Evolutionary conservation across 169 alveolate species (phyloP), one percentile per base, ranked within the genome.

Genomic region (Plasmodium malariae): DNA sequence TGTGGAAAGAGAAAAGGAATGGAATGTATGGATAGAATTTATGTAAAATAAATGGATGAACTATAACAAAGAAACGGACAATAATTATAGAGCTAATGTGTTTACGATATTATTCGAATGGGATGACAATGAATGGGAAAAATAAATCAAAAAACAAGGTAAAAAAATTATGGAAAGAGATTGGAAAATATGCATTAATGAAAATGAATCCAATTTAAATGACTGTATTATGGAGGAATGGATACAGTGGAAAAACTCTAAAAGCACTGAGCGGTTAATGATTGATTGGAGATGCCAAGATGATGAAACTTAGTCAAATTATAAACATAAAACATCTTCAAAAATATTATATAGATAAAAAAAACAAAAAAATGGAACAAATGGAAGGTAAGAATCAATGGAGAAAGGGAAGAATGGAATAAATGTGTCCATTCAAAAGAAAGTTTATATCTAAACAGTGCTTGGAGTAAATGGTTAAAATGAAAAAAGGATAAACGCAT

Each of bases 361-460:
- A 36, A 55, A n/a, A 73, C 60, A 34, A 73, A 55, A 49, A 5
- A 73, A 54, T 73, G 70, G 70, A n/a, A 11, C 59, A 55, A 43
- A 9, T 73, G 87, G 65, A 19, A 17, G 36, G 73, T 55, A 62
- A 37, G 87, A 40, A 21, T 57, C 28, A 30, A 54, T 43, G 30
- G 28, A 24, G 87, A 73, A 55, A 73, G 48, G 40, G 59, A 30
- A 19, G 87, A 73, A 37, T 73, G 87, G 87, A 62, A 73, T 17
- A 43, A 40, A n/a, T 73, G 87, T 70, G 71, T 73, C 1, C 60
- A 45, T 24, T 6, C 34, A 28, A 73, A 73, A 54, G 87, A 73
- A 28, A 54, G 55, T 28, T 24, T 73, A 57, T 21, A 73, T 32
- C 12, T 32, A 32, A 32, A 73, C 28, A 34, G 7, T 28, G 55